Evolutionary conservation across 805 yeast genomes (phyloP), one percentile per base, ranked within the genome.

Genomic region (Tanozyma kutaoensis): DNA sequence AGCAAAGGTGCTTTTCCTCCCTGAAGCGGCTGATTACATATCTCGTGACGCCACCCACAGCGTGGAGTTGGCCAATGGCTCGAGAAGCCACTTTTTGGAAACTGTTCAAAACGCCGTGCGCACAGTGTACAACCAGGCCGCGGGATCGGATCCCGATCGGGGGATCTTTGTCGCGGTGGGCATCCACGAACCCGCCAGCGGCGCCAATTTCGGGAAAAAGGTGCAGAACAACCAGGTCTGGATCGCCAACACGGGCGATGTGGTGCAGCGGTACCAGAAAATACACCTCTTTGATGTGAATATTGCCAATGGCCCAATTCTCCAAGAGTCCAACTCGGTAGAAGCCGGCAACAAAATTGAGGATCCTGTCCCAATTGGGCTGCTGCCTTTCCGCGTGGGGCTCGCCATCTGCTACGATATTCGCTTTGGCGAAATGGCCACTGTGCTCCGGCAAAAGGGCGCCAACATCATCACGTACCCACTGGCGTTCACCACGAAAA

Each of bases 1-100:
- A 3, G 85, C 78, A 10, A 60, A 66, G 35, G 71, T 82, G 3
- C 57, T 91, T 4, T 84, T 91, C 43, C 64, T 88, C 24, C 97
- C 97, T 2, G 98, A 88, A 48, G 97, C 97, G 0, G 66, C 91
- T 4, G 97, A 88, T 47, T 88, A 84, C 47, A 63, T 88, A 22
- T 76, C 94, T 4, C 60, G 70, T 28, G 70, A 71, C 42, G 76
- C 86, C 2, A 47, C 40, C 1, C 86, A 82, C 38, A 74, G 93
- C 1, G 58, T 62, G 28, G 38, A 55, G 15, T 52, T 88, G n/a
- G 84, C 77, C 0, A 44, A 58, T 22, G 24, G 30, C 11, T 45
- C 55, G n/a, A 45, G 40, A 19, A 51, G 55, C 2, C 44, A 55
- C 26, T 70, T 66, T 37, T 39, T 62, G 24, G 32, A 43, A 25